These are phyloP conservation scores for Glycine soja DNA, from an alignment of 306 rosid species.

Conservation along the genomic window DNA sequence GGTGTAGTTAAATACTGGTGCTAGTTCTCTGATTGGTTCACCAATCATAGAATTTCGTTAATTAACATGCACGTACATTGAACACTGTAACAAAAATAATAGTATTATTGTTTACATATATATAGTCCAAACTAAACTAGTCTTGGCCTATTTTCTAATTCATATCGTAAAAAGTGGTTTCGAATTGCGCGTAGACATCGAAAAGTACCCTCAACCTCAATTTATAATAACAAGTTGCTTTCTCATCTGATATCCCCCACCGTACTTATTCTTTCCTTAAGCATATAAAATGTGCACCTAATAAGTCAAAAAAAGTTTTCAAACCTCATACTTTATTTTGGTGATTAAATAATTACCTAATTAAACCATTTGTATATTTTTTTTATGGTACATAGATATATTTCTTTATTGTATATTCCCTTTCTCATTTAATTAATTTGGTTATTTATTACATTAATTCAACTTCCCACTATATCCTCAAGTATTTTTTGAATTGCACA, in stretches of 20 bases:
- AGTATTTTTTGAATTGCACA: background rate
- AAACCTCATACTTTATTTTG: constrained; percentile 3
- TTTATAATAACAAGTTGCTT: constrained; percentile 15
- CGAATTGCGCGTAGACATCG: constrained; percentile 21
- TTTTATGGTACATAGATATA: background rate
- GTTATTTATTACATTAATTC: background rate
- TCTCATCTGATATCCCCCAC: background rate
- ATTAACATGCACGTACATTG: background rate
- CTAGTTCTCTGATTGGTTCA: background rate
- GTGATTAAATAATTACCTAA: too few species aligned
- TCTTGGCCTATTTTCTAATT: background rate
- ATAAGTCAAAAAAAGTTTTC: constrained; percentile 9
- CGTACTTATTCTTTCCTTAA: background rate
- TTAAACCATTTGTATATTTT: too few species aligned
- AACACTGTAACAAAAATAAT: background rate
- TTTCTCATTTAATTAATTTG: background rate
- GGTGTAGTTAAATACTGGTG: background rate
- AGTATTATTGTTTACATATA: background rate
- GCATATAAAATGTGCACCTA: constrained; percentile 16
- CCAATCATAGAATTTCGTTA: background rate
- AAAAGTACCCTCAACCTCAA: background rate
- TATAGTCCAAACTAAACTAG: too few species aligned
- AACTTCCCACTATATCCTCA: background rate
- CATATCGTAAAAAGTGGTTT: background rate
- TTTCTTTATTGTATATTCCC: background rate